A percentile compares a stretch with the other conserved stretches of the same genome.
Evolutionary conservation across 345 rosid species (phyloP).

Genomic region (Lumnitzera littorea): DNA sequence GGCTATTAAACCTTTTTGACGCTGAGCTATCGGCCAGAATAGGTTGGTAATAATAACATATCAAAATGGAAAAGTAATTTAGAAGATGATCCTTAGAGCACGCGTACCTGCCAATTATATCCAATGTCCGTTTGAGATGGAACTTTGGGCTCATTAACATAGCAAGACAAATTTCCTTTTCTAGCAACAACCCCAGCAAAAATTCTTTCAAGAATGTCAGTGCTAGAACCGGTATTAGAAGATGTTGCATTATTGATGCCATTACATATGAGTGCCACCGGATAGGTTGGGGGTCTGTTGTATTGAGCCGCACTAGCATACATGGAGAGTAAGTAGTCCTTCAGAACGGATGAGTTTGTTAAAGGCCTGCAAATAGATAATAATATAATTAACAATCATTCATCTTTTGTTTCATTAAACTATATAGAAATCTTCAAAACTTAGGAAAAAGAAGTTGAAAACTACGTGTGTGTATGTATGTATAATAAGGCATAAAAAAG

Average conservation of each 20-base stretch:
- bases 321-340: constrained; percentile 19
- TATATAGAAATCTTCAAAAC: not conserved
- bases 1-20: too few species aligned
- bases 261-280: constrained; percentile 25
- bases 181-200: constrained; percentile 39
- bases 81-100: too few species aligned
- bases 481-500: too few species aligned
- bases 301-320: constrained; percentile 36
- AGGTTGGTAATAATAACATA: too few species aligned
- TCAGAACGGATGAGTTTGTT: constrained; percentile 15
- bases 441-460: too few species aligned
- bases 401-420: not conserved
- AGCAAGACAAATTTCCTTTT: constrained; percentile 28
- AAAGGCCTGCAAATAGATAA: constrained; percentile 21
- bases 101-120: constrained; percentile 45
- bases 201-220: constrained; percentile 21
- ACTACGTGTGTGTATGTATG: too few species aligned
- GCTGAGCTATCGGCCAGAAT: too few species aligned
- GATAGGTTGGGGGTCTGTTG: constrained; percentile 29
- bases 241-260: constrained; percentile 28
- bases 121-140: constrained; percentile 18
- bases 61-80: too few species aligned
- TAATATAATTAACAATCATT: not conserved
- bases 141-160: constrained; percentile 17
- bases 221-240: not conserved